These are phyloP conservation scores for Monosporascus sp. DNA, from an alignment of 2,329 filamentous ascomycete genomes.

Conservation along the genomic window DNA sequence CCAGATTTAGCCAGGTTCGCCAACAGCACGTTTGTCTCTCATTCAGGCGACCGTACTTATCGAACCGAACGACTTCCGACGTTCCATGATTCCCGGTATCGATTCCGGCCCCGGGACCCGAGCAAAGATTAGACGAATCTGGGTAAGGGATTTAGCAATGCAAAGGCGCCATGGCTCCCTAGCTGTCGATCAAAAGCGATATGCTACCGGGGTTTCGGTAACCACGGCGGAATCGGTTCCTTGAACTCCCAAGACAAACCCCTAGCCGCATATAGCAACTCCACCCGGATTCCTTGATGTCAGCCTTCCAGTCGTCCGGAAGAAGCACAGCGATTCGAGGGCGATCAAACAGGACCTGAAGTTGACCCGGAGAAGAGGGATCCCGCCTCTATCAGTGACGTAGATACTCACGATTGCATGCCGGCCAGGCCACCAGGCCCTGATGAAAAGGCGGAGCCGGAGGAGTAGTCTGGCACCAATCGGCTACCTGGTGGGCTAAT, in stretches of 20 bases:
- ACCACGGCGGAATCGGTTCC: conserved; percentile 11
- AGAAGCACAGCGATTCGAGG: neutral
- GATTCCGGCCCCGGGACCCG: neutral
- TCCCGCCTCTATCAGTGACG: neutral
- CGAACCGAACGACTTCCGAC: no score
- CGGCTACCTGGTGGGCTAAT: no score
- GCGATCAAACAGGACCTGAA: conserved; percentile 15
- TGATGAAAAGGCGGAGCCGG: neutral
- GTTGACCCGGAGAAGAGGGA: conserved; percentile 1
- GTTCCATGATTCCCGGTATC: neutral
- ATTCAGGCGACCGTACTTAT: no score
- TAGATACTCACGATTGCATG: neutral
- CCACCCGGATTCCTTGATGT: conserved; percentile 2
- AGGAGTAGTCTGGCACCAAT: no score
- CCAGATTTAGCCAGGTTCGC: neutral
- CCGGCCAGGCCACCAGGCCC: neutral
- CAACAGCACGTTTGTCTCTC: no score
- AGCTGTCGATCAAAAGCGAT: conserved; percentile 23
- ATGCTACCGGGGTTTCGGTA: conserved; percentile 14
- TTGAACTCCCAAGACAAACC: conserved; percentile 1
- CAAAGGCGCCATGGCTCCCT: neutral
- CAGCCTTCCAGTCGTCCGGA: conserved; percentile 1
- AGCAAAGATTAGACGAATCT: neutral
- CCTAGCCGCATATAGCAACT: no score
- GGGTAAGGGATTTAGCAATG: neutral